Evolutionary conservation across 2,329 filamentous ascomycete genomes (phyloP).

Genomic region (Davidsoniella neocaledoniae): DNA sequence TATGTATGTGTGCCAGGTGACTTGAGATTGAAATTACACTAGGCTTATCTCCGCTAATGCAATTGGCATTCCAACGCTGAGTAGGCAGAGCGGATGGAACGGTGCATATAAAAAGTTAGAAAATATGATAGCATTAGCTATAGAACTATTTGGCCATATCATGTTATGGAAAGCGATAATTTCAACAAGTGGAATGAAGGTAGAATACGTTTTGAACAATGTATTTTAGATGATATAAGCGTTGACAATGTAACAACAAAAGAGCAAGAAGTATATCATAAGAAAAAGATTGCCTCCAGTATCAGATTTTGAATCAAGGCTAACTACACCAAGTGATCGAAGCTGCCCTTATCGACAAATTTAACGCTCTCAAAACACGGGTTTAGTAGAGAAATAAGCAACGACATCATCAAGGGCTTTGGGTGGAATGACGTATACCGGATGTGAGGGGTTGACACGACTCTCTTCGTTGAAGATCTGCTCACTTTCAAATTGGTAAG

Average conservation of each 20-base stretch:
- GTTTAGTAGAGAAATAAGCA: slow-evolving; percentile 44
- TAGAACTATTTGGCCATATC: too few species aligned
- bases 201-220: too few species aligned
- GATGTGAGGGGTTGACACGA: slow-evolving; percentile 55
- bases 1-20: not conserved
- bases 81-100: not conserved
- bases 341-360: not conserved
- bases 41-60: not conserved
- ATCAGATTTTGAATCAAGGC: slow-evolving; percentile 22
- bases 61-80: not conserved
- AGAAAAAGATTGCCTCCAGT: not conserved
- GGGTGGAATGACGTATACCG: slow-evolving; percentile 71
- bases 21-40: not conserved
- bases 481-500: slow-evolving; percentile 15
- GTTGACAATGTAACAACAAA: too few species aligned
- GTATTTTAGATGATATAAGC: too few species aligned
- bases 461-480: slow-evolving; percentile 54
- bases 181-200: too few species aligned
- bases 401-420: slow-evolving; percentile 47
- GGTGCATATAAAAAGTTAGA: not conserved
- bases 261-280: too few species aligned
- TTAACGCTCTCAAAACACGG: slow-evolving; percentile 31
- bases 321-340: not conserved
- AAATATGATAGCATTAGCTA: too few species aligned
- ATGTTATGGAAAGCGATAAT: too few species aligned